Base-by-base conservation (phyloP, 164 flowering plant species). In the Annona cherimola region DNA sequence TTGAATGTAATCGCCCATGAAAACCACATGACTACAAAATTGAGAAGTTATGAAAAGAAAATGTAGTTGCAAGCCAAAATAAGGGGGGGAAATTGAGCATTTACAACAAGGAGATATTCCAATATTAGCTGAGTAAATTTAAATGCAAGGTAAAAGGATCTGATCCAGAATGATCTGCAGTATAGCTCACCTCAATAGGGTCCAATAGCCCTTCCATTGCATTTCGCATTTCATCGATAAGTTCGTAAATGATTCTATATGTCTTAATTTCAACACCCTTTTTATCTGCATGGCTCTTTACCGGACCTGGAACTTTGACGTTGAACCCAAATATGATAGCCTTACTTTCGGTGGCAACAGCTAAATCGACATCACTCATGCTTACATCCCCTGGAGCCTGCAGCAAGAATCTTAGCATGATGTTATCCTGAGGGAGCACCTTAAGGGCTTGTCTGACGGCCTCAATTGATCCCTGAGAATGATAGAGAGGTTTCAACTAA, bases 141-240 rank as follows among this genome's bases (percentile, higher is more conserved):
- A 50, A 50, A 50, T 7, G 6, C 40, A 42, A 64, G 41, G 12
- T 18, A 2, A 50, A 64, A 40, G 12, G 67, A 64, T 26, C 65
- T 62, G 40, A 39, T 62, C 42, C 65, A 35, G 65, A 20, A 62
- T 57, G 45, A 69, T 44, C n/a, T 18, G 20, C 44, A n/a, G 9
- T 41, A n/a, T 7, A 41, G 46, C 69, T 80, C 71, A 92, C 98
- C 97, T 92, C 96, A 74, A 90, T 87, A 68, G 87, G 76, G 1
- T 90, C 93, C 41, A 94, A 79, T 35, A 94, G 94, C 76, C 96
- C 98, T 84, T 94, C 98, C 98, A 92, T 94, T 62, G 93, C 95
- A 69, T 84, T 83, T 65, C 97, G 80, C 72, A 92, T 81, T 65
- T 94, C 95, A 80, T 92, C 96, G 79, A 94, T 86, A 64, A 94